These are phyloP conservation scores for Eucalyptus tenuipes DNA, from an alignment of 345 rosid species.

Conservation along the genomic window DNA sequence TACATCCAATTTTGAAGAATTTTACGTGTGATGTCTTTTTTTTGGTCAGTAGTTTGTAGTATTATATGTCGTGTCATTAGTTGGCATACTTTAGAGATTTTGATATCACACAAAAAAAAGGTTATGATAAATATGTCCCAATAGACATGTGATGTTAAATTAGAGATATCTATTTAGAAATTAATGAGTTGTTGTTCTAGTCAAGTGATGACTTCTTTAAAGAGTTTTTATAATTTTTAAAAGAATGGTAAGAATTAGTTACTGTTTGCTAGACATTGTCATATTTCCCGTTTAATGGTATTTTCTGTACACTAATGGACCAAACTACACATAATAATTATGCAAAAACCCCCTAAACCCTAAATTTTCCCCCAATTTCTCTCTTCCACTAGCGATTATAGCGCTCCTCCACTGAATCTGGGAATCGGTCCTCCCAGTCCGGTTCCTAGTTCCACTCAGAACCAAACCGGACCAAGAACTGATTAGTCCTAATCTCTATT, in stretches of 20 bases:
- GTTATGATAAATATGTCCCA: too few species aligned
- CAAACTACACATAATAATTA: background rate
- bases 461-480: fast-evolving
- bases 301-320: background rate
- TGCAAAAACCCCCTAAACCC: background rate
- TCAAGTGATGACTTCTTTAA: background rate
- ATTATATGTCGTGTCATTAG: too few species aligned
- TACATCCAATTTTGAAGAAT: background rate
- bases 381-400: background rate
- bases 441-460: fast-evolving
- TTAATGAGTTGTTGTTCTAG: background rate
- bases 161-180: background rate
- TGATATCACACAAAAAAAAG: too few species aligned
- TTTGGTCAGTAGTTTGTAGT: too few species aligned
- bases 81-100: too few species aligned
- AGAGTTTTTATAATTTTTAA: background rate
- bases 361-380: background rate
- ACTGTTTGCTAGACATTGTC: background rate
- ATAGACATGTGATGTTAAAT: background rate
- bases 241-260: background rate
- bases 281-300: background rate
- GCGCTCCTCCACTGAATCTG: background rate
- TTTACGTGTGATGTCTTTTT: background rate
- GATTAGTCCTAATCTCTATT: background rate
- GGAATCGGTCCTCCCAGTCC: fast-evolving